Conservation (phyloP, 2,329 filamentous ascomycete species). For the Colletotrichum sp. region DNA sequence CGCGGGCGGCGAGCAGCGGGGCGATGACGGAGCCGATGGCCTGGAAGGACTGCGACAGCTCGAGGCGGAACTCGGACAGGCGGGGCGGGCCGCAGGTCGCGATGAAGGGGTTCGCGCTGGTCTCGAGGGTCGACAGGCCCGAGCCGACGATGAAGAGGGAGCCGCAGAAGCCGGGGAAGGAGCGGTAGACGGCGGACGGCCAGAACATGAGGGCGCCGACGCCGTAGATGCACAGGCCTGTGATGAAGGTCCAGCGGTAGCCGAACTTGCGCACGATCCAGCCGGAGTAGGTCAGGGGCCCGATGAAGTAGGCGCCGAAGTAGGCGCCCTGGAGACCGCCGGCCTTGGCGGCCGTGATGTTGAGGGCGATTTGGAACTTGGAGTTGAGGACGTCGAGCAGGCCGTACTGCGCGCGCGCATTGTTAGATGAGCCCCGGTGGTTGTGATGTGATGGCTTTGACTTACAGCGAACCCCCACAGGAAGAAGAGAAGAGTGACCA, state of each 20-base stretch:
- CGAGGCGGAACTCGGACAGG: constrained; percentile 63
- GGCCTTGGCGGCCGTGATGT: constrained; percentile 48
- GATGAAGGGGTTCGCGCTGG: constrained; percentile 59
- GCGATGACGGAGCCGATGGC: constrained; percentile 62
- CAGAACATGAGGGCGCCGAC: constrained; percentile 63
- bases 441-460: not conserved
- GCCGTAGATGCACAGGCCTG: constrained; percentile 60
- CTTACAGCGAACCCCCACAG: constrained; percentile 52
- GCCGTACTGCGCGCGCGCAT: constrained; percentile 1
- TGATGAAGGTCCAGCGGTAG: constrained; percentile 72
- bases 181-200: constrained; percentile 59
- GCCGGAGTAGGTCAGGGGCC: constrained; percentile 39
- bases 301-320: constrained; percentile 51
- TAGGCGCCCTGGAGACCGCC: constrained; percentile 56
- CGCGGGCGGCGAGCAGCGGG: constrained; percentile 62
- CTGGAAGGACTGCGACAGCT: constrained; percentile 63
- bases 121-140: constrained; percentile 57
- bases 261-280: constrained; percentile 68
- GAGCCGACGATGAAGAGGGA: constrained; percentile 53
- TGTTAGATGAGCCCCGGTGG: not conserved
- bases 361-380: constrained; percentile 52
- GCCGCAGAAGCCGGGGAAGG: constrained; percentile 65
- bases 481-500: constrained; percentile 58
- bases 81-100: constrained; percentile 62
- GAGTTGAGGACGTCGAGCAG: constrained; percentile 47